Conservation (phyloP, 768 basidiomycete species). For the Trametopsis cervina region DNA sequence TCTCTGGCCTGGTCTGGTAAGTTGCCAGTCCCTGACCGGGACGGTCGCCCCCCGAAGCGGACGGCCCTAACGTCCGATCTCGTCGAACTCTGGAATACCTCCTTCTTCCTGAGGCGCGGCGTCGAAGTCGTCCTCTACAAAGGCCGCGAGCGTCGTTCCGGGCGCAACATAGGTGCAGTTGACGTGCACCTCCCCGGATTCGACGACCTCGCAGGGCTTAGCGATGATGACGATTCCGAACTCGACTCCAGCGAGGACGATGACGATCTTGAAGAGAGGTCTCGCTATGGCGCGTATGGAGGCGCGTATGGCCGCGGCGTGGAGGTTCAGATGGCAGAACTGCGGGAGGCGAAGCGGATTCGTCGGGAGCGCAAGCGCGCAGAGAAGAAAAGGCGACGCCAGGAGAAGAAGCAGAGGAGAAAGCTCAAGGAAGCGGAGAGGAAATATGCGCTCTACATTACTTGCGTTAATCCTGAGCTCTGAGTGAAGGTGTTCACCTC, state of each 20-base stretch:
- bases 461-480: conserved; percentile 33
- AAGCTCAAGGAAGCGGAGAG: conserved; percentile 55
- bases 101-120: conserved; percentile 68
- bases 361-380: conserved; percentile 45
- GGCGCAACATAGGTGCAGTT: conserved; percentile 43
- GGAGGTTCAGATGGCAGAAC: conserved; percentile 30
- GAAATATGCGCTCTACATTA: conserved; percentile 58
- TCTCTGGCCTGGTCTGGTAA: conserved; percentile 71
- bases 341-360: conserved; percentile 43
- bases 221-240: conserved; percentile 32
- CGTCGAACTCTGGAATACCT: conserved; percentile 72
- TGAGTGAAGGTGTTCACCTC: neutral
- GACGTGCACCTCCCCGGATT: conserved; percentile 51
- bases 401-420: conserved; percentile 56
- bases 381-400: conserved; percentile 54
- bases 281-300: conserved; percentile 27
- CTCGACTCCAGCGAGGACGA: conserved; percentile 29
- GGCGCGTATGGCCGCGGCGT: conserved; percentile 37
- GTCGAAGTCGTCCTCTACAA: conserved; percentile 80
- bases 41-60: conserved; percentile 47
- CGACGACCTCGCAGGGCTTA: conserved; percentile 32
- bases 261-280: conserved; percentile 30
- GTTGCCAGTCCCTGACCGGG: conserved; percentile 53
- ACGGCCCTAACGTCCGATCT: conserved; percentile 61
- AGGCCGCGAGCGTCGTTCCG: conserved; percentile 73